Evolutionary conservation across 306 rosid genomes (phyloP).

Genomic region (Quillaja saponaria): DNA sequence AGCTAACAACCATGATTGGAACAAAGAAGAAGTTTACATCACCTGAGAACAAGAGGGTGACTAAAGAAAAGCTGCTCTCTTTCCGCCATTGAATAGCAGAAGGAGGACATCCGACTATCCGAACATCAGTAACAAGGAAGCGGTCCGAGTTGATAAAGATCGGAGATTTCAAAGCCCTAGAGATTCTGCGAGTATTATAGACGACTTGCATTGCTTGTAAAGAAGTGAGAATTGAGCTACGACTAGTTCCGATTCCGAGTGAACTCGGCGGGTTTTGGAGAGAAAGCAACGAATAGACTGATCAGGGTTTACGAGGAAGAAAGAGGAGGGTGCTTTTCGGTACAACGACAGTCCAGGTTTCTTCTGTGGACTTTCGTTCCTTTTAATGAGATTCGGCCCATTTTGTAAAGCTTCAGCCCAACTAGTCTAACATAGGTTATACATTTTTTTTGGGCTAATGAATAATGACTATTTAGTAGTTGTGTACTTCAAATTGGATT

Average conservation of each 20-base stretch:
- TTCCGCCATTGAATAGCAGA: conserved; percentile 40
- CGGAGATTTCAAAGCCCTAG: conserved; percentile 50
- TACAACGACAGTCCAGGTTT: conserved; percentile 26
- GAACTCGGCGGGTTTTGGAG: conserved; percentile 44
- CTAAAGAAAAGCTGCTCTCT: conserved; percentile 22
- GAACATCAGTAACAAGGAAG: conserved; percentile 41
- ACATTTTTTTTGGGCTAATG: no score
- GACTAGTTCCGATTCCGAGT: conserved; percentile 20
- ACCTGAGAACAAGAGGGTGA: conserved; percentile 43
- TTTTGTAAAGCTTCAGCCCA: no score
- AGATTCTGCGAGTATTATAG: conserved; percentile 58
- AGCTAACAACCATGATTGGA: not conserved
- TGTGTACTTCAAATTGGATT: no score
- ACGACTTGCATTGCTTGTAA: conserved; percentile 60
- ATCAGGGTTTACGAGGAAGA: conserved; percentile 50
- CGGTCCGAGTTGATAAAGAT: conserved; percentile 35
- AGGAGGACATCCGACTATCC: conserved; percentile 27
- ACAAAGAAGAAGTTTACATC: not conserved
- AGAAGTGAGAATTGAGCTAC: conserved; percentile 1
- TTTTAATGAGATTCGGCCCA: not conserved
- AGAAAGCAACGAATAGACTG: not conserved
- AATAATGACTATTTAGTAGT: no score
- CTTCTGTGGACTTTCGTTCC: conserved; percentile 29
- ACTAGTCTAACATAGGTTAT: no score
- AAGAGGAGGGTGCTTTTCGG: not conserved